Evolutionary conservation across 1,284 basidiomycete genomes (phyloP), one percentile per base, ranked within the genome.

Genomic region (Puccinia coronata): DNA sequence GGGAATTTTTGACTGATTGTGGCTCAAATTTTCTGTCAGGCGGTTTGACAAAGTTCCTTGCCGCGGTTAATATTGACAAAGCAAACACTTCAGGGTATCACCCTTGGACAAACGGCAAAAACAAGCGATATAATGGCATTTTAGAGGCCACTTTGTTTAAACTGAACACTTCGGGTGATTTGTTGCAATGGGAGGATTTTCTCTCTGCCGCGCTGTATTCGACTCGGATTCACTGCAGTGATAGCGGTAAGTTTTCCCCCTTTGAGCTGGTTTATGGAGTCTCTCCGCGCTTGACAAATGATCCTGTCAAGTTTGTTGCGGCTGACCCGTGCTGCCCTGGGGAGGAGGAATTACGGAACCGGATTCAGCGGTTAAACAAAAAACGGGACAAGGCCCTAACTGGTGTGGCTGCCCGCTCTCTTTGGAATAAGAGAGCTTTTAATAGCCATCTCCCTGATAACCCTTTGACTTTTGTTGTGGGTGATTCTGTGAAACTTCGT

Each of bases 261-360:
- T 73, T 73, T n/a, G 47, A 73, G n/a, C 49, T 73, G 0, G 31
- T 39, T 20, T 73, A 73, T 51, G 43, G 70, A 1, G 70, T 73
- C 16, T 12, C 5, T 8, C 70, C 47, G 12, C 4, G 47, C 1
- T 28, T 73, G n/a, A n/a, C 34, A 2, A 28, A 14, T 20, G 70
- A 73, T 12, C 43, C 47, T 14, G 49, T 36, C 11, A 73, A 25
- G n/a, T n/a, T n/a, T n/a, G n/a, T n/a, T n/a, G n/a, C n/a, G n/a
- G 2, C n/a, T 25, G 28, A 73, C 3, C n/a, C 20, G 25, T 3
- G 18, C n/a, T 6, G 5, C n/a, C n/a, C n/a, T n/a, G n/a, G n/a
- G n/a, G n/a, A n/a, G n/a, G n/a, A n/a, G n/a, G n/a, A n/a, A n/a
- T 25, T 57, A 5, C n/a, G 55, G 25, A 28, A 57, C 6, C 23